Evolutionary conservation across 1,139 yeast genomes (phyloP), one percentile per base, ranked within the genome.

Genomic region (Diutina catenulata): DNA sequence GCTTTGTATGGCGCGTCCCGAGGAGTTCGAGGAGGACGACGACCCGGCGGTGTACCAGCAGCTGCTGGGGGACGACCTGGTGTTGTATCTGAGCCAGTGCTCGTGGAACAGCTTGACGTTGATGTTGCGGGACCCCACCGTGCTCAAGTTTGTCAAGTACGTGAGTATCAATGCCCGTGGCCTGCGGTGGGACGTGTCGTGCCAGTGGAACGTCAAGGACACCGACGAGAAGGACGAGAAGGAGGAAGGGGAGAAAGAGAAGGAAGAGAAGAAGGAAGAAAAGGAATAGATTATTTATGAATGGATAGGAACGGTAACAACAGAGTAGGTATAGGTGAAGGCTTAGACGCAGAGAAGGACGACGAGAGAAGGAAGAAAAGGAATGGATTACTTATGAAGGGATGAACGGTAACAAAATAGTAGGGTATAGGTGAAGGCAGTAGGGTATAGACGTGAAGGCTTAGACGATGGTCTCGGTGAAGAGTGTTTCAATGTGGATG

Each of bases 81-180:
- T 88, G 4, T 65, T 91, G 40, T 72, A 80, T 48, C 84, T 91
- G 39, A 72, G 79, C 37, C 86, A 81, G 49, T 93, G 97, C 16
- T 64, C 72, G 41, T 87, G 94, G 91, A 93, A 93, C 54, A 73
- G 76, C 20, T 61, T 91, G 41, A 73, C 76, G 18, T 58, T 93
- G 43, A 84, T 86, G 65, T 68, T 83, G 43, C 68, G 97, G 48
- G 98, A 91, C 51, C 76, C 82, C 5, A 74, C 79, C 37, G 88
- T 91, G 21, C 64, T 93, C 55, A 82, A 91, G 55, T 93, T 93
- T 56, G 78, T 91, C 45, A 93, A 93, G 55, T 93, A 91, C 51
- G 93, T 91, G 7, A 83, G 95, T 53, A 75, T 75, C 54, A 76
- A 76, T 47, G 96, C 97, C 6, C 77, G 76, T 44, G 95, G 96